Base-by-base conservation (phyloP, 768 basidiomycete genomes). In the Lenzites betulinus region DNA sequence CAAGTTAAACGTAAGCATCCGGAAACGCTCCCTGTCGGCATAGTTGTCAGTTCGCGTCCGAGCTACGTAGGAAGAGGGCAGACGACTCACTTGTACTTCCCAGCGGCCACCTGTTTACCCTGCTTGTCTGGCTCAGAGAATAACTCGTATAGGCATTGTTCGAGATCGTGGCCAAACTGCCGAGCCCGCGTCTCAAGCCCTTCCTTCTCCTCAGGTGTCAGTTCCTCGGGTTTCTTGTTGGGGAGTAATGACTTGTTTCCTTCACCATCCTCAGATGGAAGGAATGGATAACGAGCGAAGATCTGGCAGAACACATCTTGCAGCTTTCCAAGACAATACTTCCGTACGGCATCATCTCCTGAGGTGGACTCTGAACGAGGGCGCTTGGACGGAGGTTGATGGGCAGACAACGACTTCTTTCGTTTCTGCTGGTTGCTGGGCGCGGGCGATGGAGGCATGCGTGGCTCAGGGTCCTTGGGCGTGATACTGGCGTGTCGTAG, bases 1-100 rank as follows among this genome's bases (percentile, higher is more conserved):
- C 69, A 96, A 76, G 75, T 96, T 96, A 77, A 93, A 96, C 59
- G 84, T 85, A 51, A 95, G 81, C 82, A 88, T 95, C 60, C 93
- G 86, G 77, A 94, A 95, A 68, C 92, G 92, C 75, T 93, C 90
- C 79, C 92, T 94, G 61, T 22, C 46, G 18, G 26, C 33, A 16
- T 11, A n/a, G 11, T 22, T 7, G 36, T 60, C n/a, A 60, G 52
- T 23, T 18, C 7, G 33, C 9, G 20, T 16, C 11, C 18, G 12
- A 35, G 12, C n/a, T n/a, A n/a, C n/a, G 18, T 8, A 13, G 2
- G n/a, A 5, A 11, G 15, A 54, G 50, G 23, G 9, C 30, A 75
- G 39, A 33, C 74, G 56, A 73, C 83, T 51, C 69, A 92, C 92
- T 93, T 94, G 77, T 94, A 94, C 69, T 91, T 94, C 46, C 79